Base-by-base conservation (phyloP, 768 basidiomycete species). In the Leucosporidium scottii region DNA sequence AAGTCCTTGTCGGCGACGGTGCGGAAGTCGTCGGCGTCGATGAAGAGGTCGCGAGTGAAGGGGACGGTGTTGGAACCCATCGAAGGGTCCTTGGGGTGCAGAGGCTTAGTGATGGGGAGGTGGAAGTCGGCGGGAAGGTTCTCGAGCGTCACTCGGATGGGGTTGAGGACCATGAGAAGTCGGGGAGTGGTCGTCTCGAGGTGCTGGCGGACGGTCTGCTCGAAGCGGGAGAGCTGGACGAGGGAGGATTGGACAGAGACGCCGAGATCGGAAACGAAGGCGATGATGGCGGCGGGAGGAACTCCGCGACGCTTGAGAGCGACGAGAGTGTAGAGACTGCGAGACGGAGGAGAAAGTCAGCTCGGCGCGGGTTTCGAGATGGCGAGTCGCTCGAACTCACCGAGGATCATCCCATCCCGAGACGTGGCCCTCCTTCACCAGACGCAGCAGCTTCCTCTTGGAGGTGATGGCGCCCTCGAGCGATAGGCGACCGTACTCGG, bases 331-430 rank as follows among this genome's bases (percentile, higher is more conserved):
- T 96, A 94, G 59, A 99, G 84, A 21, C 71, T 72, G 59, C 30
- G 39, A 12, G 34, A 8, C 27, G 7, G 3, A 17, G 25, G 21
- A 10, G 44, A 8, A 10, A 7, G 28, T 47, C n/a, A 50, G 34
- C 8, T 8, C 13, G 54, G 15, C 30, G 23, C 49, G 25, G 13
- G 10, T 34, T 28, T 9, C 39, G 10, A 15, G 21, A 13, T 23
- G 34, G 30, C 4, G 4, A 8, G 60, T 3, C 21, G 20, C 4
- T n/a, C 23, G 18, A 5, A 58, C 67, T 27, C 18, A 73, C 72
- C 96, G 88, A 36, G 96, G 96, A 75, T 99, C 96, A 75, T 98
- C 93, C 96, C 96, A 99, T 23, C 89, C 94, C 47, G 79, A 83
- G 59, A 99, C 94, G 74, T 90, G 84, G 9, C 84, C 84, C 71